Base-by-base conservation (phyloP, 768 basidiomycete species). In the Suillus subaureus region DNA sequence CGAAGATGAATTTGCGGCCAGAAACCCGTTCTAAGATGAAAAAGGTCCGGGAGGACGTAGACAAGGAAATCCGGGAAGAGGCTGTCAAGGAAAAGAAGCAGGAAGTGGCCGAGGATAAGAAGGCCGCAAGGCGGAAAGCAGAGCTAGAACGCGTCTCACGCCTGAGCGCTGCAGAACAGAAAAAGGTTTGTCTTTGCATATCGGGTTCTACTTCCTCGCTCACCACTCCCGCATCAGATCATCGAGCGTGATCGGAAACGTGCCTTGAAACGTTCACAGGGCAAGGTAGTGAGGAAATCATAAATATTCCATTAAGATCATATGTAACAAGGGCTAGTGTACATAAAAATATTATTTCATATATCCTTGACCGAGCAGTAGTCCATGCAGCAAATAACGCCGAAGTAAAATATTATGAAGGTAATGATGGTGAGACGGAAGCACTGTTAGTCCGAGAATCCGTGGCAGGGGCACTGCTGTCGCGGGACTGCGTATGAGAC, bases 161-260 rank as follows among this genome's bases (percentile, higher is more conserved):
- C 72, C 83, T 95, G 63, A 90, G 89, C 71, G 83, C 92, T 37
- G 84, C 87, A 23, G 92, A 94, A 70, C 93, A 94, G 80, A 87
- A 89, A 81, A 95, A 94, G 87, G 91, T 89, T 61, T 57, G 73
- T 67, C 13, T 31, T 39, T 23, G 65, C 21, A 56, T 64, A 35
- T 26, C 64, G 40, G 43, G 43, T 49, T 52, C 31, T 56, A 26
- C 4, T 31, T 54, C 31, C n/a, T 7, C 28, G 16, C 39, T 58
- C 55, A 45, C 42, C n/a, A 13, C 6, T 33, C 54, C 13, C 63
- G 70, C 55, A 69, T 47, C 64, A 91, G 89, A 75, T 83, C 67
- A 79, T 92, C 64, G 93, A 94, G 60, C 89, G 89, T 68, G 92
- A 93, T 71, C 89, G 88, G 66, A 93, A 91, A 75, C 89, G 89